Percentiles rank a stretch among this genome's conserved stretches.
phyloP scores from a whole-genome alignment of 163 green algal genomes.

The Scenedesmus sp. region DNA sequence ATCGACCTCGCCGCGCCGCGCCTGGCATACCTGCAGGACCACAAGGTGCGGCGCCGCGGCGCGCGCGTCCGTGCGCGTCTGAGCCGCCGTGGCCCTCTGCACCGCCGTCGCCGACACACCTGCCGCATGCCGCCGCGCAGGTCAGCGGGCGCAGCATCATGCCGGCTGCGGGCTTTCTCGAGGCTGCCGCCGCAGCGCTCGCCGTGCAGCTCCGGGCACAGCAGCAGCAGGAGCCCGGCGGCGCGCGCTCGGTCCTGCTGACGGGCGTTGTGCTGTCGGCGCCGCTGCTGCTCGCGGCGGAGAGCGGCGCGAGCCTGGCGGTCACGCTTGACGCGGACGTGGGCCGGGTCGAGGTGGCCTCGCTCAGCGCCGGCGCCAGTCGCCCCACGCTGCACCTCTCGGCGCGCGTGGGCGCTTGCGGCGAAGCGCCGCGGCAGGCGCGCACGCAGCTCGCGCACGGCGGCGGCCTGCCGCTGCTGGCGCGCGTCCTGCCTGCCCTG shows the following conservation, averaged over 20 bases:
- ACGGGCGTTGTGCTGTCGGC: conserved; percentile 54
- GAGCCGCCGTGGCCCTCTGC: too few species aligned
- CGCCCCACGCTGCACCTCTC: not conserved
- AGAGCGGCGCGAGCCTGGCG: not conserved
- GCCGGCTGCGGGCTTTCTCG: conserved; percentile 79
- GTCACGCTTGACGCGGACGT: not conserved
- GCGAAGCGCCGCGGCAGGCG: too few species aligned
- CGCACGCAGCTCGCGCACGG: not conserved
- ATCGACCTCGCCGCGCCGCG: conserved; percentile 35
- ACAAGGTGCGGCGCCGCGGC: too few species aligned
- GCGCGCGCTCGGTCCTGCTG: conserved; percentile 19
- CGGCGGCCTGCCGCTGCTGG: not conserved
- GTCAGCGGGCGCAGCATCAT: conserved; percentile 68
- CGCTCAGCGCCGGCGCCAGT: not conserved
- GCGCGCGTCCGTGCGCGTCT: too few species aligned
- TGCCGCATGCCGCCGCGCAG: too few species aligned
- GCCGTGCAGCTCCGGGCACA: conserved; percentile 28
- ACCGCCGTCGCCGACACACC: too few species aligned
- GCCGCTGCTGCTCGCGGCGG: conserved; percentile 57
- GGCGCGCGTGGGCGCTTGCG: not conserved
- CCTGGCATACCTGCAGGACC: conserved; percentile 69
- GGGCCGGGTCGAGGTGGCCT: not conserved
- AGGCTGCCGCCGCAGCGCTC: conserved; percentile 60
- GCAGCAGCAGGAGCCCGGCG: conserved; percentile 1
- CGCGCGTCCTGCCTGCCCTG: not conserved